A percentile compares a stretch with the other conserved stretches of the same genome.
Conservation (phyloP, 2,329 filamentous ascomycete genomes). For the Fusarium sarcochroum region DNA sequence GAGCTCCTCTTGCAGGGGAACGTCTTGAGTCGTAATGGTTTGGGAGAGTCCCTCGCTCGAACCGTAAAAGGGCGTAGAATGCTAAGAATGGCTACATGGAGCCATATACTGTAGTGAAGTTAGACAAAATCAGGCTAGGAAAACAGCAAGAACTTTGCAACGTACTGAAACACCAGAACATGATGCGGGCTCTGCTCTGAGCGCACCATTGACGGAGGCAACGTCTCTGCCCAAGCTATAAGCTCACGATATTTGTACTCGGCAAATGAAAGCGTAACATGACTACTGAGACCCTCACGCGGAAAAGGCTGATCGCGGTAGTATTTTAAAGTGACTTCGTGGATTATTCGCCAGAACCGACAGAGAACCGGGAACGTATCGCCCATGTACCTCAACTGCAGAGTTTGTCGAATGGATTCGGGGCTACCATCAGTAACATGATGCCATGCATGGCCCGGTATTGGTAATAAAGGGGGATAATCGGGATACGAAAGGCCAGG, state of each 20-base stretch:
- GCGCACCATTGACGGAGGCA: conserved; percentile 49
- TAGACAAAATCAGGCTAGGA: neutral
- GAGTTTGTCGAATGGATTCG: conserved; percentile 4
- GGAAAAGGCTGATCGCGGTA: conserved; percentile 31
- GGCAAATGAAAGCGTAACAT: conserved; percentile 45
- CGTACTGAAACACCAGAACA: conserved; percentile 56
- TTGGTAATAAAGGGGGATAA: conserved; percentile 40
- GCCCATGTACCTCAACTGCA: conserved; percentile 42
- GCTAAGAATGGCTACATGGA: conserved; percentile 56
- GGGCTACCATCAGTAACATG: neutral
- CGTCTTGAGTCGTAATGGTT: conserved; percentile 40
- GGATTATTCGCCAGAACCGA: conserved; percentile 56
- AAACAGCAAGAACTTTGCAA: conserved; percentile 1
- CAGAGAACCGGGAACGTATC: conserved; percentile 52
- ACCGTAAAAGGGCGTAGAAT: conserved; percentile 50
- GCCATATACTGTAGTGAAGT: conserved; percentile 55
- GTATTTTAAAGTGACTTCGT: conserved; percentile 51
- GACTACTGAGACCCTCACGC: conserved; percentile 11
- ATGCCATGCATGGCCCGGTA: conserved; percentile 34
- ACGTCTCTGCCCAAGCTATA: conserved; percentile 54
- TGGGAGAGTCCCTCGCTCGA: conserved; percentile 1
- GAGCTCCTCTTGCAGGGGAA: conserved; percentile 49
- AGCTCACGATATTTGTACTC: conserved; percentile 58
- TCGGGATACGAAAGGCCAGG: conserved; percentile 47
- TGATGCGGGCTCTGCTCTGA: conserved; percentile 51